Evolutionary conservation across 371 early-diverging fungal genomes (phyloP), one percentile per base, ranked within the genome.

Genomic region (Basidiobolus heterosporus): DNA sequence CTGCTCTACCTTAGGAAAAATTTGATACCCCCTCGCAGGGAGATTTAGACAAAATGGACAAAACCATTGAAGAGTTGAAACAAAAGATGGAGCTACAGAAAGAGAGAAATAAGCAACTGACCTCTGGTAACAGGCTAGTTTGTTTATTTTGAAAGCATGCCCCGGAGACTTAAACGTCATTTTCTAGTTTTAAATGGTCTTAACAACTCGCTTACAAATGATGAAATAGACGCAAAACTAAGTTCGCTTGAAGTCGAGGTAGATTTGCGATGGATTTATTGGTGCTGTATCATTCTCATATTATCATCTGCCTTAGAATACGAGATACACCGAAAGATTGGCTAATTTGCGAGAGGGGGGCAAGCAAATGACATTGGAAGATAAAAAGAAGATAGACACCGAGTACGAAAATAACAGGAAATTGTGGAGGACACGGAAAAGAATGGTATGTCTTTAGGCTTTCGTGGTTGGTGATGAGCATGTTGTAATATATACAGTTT

Each of bases 391-490:
- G 18, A 60, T 60, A 38, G 57, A 60, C 38, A 22, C 21, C 13
- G 30, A 36, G 2, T 60, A 49, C 45, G 60, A 57, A 13, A 45
- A 39, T 6, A 51, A 51, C 39, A 43, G 57, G 13, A 57, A 50
- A 41, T 36, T 54, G 6, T 60, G 60, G 60, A 54, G 40, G 43
- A 46, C 36, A 11, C 45, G 60, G 21, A 60, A 60, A 44, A 43
- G n/a, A 44, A 37, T 57, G 54, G 56, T 52, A 47, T 36, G 45
- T 16, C 17, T 21, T 14, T 14, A 21, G 30, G 38, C 21, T 13
- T 17, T n/a, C 15, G 16, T 41, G 19, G 15, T 44, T 36, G 15
- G 3, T 23, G 38, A 16, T n/a, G 18, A 14, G 20, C 22, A n/a
- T 3, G 11, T 48, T 14, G 15, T 6, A 8, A 36, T 36, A 37